Evolutionary conservation across 129 eudicot species (phyloP).

Genomic region (Apium graveolens): DNA sequence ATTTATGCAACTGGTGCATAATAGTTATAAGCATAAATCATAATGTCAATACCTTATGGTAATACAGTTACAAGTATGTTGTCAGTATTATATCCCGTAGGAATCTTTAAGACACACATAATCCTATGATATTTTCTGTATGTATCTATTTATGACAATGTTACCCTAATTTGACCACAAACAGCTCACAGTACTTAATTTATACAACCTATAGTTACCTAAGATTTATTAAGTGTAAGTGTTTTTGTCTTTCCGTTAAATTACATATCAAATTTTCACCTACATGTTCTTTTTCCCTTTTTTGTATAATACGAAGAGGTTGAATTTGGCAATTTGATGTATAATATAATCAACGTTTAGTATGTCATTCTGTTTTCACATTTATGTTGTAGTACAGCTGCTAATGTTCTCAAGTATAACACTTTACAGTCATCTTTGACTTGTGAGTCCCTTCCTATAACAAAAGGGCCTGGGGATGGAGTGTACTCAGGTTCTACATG

Average conservation of each 20-base stretch:
- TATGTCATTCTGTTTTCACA: too few species aligned
- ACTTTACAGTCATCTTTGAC: too few species aligned
- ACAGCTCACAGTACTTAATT: not conserved
- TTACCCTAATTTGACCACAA: not conserved
- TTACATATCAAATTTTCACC: not conserved
- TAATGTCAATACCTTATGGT: not conserved
- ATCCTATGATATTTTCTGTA: not conserved
- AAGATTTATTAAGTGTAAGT: not conserved
- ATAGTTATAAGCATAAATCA: not conserved
- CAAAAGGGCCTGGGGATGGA: constrained; percentile 97
- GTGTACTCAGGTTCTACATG: constrained; percentile 98
- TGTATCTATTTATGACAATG: not conserved
- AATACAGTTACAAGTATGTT: not conserved
- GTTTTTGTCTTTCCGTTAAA: not conserved
- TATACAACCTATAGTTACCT: not conserved
- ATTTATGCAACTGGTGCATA: not conserved
- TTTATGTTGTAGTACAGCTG: too few species aligned
- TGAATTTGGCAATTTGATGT: not conserved
- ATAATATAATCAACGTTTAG: too few species aligned
- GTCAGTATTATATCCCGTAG: not conserved
- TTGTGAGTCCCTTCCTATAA: too few species aligned
- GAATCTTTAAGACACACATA: not conserved
- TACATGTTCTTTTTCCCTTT: too few species aligned
- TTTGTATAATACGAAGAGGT: not conserved
- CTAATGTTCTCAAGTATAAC: too few species aligned